These are phyloP conservation scores for Entomortierella chlamydospora DNA, from an alignment of 192 early-diverging fungal species.

Conservation along the genomic window DNA sequence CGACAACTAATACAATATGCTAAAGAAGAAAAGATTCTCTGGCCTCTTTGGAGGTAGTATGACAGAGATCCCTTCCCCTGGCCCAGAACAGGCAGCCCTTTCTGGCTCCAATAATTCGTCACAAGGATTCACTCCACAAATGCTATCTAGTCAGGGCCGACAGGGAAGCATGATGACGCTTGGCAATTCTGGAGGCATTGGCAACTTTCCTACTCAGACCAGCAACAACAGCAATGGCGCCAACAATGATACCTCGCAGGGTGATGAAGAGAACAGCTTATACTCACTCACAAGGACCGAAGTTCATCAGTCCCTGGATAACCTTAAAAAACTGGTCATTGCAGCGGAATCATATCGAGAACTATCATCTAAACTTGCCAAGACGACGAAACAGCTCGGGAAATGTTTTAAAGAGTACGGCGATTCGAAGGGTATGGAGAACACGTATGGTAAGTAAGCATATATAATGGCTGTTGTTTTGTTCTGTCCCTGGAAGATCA, in stretches of 20 bases:
- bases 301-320: constrained; percentile 44
- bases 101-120: background rate
- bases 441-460: constrained; percentile 46
- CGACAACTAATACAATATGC: constrained; percentile 9
- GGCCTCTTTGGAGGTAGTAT: constrained; percentile 38
- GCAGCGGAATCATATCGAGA: constrained; percentile 57
- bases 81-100: constrained; percentile 23
- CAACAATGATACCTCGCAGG: too few species aligned
- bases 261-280: background rate
- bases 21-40: constrained; percentile 50
- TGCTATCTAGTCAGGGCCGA: constrained; percentile 37
- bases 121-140: constrained; percentile 8
- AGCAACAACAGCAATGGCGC: background rate
- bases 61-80: constrained; percentile 43
- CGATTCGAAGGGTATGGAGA: constrained; percentile 57
- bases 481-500: too few species aligned
- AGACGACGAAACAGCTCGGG: constrained; percentile 53
- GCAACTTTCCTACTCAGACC: background rate
- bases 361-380: constrained; percentile 42
- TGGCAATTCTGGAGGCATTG: constrained; percentile 5
- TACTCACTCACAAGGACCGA: constrained; percentile 27
- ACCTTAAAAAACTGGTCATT: constrained; percentile 51
- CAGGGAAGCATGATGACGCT: constrained; percentile 24
- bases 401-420: constrained; percentile 57
- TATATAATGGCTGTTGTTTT: too few species aligned